Percentiles rank a stretch among this genome's conserved stretches.
phyloP scores from a whole-genome alignment of 805 yeast species.

The Teunomyces barrocoloradensis region DNA sequence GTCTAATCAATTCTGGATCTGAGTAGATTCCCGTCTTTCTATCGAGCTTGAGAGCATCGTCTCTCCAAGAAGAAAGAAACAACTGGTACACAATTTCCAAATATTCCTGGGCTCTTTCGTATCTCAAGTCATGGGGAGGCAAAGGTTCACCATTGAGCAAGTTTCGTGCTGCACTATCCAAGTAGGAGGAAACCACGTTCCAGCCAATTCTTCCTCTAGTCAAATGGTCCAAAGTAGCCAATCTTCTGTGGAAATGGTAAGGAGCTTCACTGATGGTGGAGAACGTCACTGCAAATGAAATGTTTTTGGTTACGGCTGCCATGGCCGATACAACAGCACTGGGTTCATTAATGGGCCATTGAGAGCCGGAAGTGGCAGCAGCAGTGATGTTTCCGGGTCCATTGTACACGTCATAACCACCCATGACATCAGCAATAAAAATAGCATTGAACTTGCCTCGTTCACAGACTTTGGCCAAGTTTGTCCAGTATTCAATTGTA shows the following conservation, averaged over 20 bases:
- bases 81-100: constrained; percentile 38
- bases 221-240: constrained; percentile 45
- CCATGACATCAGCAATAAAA: constrained; percentile 41
- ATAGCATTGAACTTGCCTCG: constrained; percentile 38
- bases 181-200: constrained; percentile 46
- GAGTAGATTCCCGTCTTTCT: constrained; percentile 28
- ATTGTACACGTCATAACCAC: constrained; percentile 40
- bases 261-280: constrained; percentile 45
- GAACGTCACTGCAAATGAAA: constrained; percentile 42
- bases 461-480: constrained; percentile 37
- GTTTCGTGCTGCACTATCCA: constrained; percentile 42
- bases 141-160: constrained; percentile 33
- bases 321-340: constrained; percentile 36
- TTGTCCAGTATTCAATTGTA: constrained; percentile 33
- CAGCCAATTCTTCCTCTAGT: constrained; percentile 45
- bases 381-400: constrained; percentile 37
- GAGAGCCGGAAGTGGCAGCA: constrained; percentile 31
- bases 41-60: constrained; percentile 36
- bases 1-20: constrained; percentile 39
- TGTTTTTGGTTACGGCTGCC: constrained; percentile 42
- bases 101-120: constrained; percentile 39
- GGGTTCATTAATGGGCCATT: constrained; percentile 42
- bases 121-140: constrained; percentile 42
- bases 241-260: constrained; percentile 39
- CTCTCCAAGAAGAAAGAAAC: constrained; percentile 44